Evolutionary conservation across 2,329 filamentous ascomycete genomes (phyloP).

Genomic region (Rutstroemia sp.): DNA sequence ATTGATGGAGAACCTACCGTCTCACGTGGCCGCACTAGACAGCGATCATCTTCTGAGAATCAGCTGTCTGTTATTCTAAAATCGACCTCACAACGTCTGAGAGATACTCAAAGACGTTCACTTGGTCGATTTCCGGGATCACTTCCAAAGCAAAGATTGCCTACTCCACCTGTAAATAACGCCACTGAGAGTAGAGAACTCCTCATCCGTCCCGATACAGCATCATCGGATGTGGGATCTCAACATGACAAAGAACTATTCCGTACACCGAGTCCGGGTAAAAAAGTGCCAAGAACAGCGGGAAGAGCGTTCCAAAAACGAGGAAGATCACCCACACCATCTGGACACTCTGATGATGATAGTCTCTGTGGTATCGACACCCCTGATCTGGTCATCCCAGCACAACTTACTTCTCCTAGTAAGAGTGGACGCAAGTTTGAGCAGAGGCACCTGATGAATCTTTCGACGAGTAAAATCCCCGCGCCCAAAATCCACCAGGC

Average conservation of each 20-base stretch:
- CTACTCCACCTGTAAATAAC: slow-evolving; percentile 15
- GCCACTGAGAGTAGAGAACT: slow-evolving; percentile 17
- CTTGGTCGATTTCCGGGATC: slow-evolving; percentile 4
- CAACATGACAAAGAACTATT: slow-evolving; percentile 13
- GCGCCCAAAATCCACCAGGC: not conserved
- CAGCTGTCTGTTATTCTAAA: slow-evolving; percentile 9
- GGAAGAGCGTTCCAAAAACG: slow-evolving; percentile 1
- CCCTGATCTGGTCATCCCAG: slow-evolving; percentile 19
- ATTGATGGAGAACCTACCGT: not conserved
- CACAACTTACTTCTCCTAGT: slow-evolving; percentile 21
- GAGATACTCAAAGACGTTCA: not conserved
- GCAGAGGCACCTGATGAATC: slow-evolving; percentile 10
- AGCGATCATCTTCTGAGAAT: not conserved
- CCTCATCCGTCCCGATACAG: slow-evolving; percentile 10
- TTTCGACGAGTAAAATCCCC: slow-evolving; percentile 10
- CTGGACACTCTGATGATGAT: slow-evolving; percentile 17
- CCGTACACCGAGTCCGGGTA: slow-evolving; percentile 17
- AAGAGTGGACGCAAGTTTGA: slow-evolving; percentile 12
- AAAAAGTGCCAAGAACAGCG: slow-evolving; percentile 5
- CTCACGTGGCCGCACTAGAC: not conserved
- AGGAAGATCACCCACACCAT: slow-evolving; percentile 14
- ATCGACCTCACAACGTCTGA: slow-evolving; percentile 11
- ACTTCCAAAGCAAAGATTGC: slow-evolving; percentile 19
- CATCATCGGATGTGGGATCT: slow-evolving; percentile 16
- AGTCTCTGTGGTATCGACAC: slow-evolving; percentile 19